Evolutionary conservation across 305 asterid species (phyloP), one percentile per base, ranked within the genome.

Genomic region (Euphrasia arctica): DNA sequence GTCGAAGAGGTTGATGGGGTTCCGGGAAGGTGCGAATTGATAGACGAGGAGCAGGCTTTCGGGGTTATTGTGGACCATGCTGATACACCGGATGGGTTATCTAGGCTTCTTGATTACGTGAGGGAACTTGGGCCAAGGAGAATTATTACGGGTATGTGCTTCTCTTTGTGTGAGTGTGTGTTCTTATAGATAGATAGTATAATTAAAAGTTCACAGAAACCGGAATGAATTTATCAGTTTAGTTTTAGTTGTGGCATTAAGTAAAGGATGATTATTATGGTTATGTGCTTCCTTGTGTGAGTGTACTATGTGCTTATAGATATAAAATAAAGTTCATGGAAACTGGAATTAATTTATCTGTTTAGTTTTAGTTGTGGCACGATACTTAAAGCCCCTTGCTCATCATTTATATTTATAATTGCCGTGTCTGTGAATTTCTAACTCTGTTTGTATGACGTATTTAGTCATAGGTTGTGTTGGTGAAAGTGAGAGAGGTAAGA

Each of bases 1-100:
- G 79, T 93, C 56, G 97, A 93, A 74, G 97, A 93, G 82, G 95
- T 93, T 68, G 98, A 93, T 80, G 95, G 86, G 28, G 95, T 90
- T 60, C 96, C 98, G 0, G 98, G 97, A 25, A 88, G 97, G 73
- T 90, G 96, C 66, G 98, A 93, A 80, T 76, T 90, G 82, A 93
- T 93, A 52, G 98, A 93, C 29, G 98, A 93, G 76, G 98, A 93
- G 72, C 97, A 88, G 74, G 94, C 97, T 29, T 93, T 87, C 58
- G 97, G 97, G 60, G 97, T 90, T 49, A 77, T 93, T 41, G 98
- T 93, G 31, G 97, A 93, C 51, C 71, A 84, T 69, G 97, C 98
- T 5, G 86, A 72, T 70, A 93, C 97, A 18, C 96, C 96, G 11
- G 85, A 80, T 83, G 83, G 86, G 9, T 78, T 93, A 70, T 90